Base-by-base conservation (phyloP, 805 yeast species). In the Hanseniaspora vineae region DNA sequence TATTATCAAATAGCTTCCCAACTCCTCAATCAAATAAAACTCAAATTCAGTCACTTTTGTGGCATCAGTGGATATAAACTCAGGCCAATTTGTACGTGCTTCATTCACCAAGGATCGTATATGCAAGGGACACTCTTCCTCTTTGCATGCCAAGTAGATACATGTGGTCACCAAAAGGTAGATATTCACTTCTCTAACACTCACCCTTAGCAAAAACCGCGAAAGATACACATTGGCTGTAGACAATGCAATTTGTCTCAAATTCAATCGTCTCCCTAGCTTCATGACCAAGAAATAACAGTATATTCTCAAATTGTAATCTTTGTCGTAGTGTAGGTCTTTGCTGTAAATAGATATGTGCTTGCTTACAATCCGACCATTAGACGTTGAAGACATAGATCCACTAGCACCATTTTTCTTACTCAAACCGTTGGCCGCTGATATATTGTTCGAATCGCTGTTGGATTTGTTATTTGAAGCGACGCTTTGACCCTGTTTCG, bases 71-170 rank as follows among this genome's bases (percentile, higher is more conserved):
- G 97, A 95, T 35, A 90, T 81, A 57, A 80, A 86, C 58, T 89
- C 96, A 0, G 97, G 97, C 97, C 97, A 90, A 39, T 87, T 66
- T 37, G 81, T 81, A 46, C 96, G 67, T 1, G 97, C 92, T 59
- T 90, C 97, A 17, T 80, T 72, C 19, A 86, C 76, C 10, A 92
- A 73, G 0, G 89, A 77, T 48, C 96, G 67, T 10, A 92, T 87
- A 59, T 92, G 97, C 58, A 84, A 95, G 1, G 98, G 97, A 55
- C 86, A 82, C 63, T 92, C 98, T 62, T 92, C 97, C 33, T 88
- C 83, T 60, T 92, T 90, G 66, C 96, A 84, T 0, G 97, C 89
- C 31, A 92, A 71, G 58, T 92, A 92, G 2, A 90, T 72, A 54
- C 92, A 80, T 0, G 97, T 80, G 0, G 98, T 79, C 11, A 87